Conservation (phyloP, 768 basidiomycete genomes). For the Cubamyces lactineus region DNA sequence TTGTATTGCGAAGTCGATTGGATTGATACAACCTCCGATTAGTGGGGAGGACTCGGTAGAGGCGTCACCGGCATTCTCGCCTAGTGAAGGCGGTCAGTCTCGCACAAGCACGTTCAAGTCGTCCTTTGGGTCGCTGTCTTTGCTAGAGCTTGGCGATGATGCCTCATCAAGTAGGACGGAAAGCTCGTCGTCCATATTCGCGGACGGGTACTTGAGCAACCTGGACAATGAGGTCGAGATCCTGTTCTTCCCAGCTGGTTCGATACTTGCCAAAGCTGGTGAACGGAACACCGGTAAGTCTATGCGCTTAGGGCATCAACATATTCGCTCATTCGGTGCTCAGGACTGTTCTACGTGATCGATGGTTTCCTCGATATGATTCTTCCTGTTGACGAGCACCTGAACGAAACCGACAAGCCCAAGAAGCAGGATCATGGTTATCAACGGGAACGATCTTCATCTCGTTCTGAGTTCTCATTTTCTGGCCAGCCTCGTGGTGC, state of each 20-base stretch:
- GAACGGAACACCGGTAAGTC: conserved; percentile 80
- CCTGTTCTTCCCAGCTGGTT: conserved; percentile 87
- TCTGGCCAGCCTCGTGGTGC: conserved; percentile 9
- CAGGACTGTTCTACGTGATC: conserved; percentile 91
- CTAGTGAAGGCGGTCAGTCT: conserved; percentile 45
- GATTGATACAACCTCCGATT: conserved; percentile 84
- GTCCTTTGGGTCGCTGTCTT: conserved; percentile 74
- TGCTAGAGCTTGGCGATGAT: conserved; percentile 75
- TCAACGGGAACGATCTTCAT: conserved; percentile 2
- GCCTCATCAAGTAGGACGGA: conserved; percentile 64
- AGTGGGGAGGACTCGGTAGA: conserved; percentile 69
- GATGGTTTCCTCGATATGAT: conserved; percentile 95
- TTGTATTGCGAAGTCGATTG: conserved; percentile 97
- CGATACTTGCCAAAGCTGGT: conserved; percentile 84
- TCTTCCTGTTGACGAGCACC: conserved; percentile 53
- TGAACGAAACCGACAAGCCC: conserved; percentile 2
- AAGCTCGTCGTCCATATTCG: conserved; percentile 52
- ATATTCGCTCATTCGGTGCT: neutral
- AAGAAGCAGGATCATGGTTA: conserved; percentile 7
- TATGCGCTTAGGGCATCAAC: neutral
- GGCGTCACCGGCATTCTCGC: conserved; percentile 63
- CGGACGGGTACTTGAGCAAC: conserved; percentile 69
- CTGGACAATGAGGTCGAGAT: conserved; percentile 98
- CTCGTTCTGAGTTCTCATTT: conserved; percentile 20
- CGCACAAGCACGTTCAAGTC: conserved; percentile 51